These are phyloP conservation scores for Stylonectria norvegica DNA, from an alignment of 2,329 filamentous ascomycete genomes.

Conservation along the genomic window DNA sequence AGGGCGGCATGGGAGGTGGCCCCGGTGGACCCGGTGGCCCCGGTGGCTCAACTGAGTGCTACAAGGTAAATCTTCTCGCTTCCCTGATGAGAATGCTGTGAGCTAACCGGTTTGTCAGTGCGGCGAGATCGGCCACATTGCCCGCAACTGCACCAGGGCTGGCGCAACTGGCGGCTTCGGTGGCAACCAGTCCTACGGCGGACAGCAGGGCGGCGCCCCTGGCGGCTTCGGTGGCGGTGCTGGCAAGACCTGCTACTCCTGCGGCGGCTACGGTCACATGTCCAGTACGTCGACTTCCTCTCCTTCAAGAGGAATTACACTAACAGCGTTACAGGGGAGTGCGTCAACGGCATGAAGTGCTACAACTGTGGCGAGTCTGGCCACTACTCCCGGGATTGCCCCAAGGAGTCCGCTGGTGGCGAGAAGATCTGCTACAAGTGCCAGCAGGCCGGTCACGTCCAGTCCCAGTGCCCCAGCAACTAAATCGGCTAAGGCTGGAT, in stretches of 20 bases:
- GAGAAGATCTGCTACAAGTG: slow-evolving; percentile 99
- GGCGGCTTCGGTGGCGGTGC: slow-evolving; percentile 51
- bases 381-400: slow-evolving; percentile 93
- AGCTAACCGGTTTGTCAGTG: slow-evolving; percentile 51
- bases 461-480: slow-evolving; percentile 88
- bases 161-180: too few relatives aligned
- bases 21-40: slow-evolving; percentile 46
- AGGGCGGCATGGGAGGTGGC: slow-evolving; percentile 46
- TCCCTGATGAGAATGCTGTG: not conserved
- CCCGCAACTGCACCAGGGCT: slow-evolving; percentile 81
- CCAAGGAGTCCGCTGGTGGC: slow-evolving; percentile 77
- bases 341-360: slow-evolving; percentile 98
- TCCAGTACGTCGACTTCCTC: slow-evolving; percentile 58
- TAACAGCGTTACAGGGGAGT: slow-evolving; percentile 61
- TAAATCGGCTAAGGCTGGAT: slow-evolving; percentile 36
- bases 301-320: slow-evolving; percentile 1
- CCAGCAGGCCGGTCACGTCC: slow-evolving; percentile 80
- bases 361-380: slow-evolving; percentile 97
- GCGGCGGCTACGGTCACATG: slow-evolving; percentile 96
- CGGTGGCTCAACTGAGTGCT: slow-evolving; percentile 68
- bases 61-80: slow-evolving; percentile 60
- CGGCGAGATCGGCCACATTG: slow-evolving; percentile 93
- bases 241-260: slow-evolving; percentile 94
- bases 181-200: slow-evolving; percentile 45
- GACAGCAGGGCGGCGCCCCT: slow-evolving; percentile 46